Percentiles rank a stretch among this genome's conserved stretches.
phyloP scores from a whole-genome alignment of 148 eudicot genomes.

The Cornus controversa region DNA sequence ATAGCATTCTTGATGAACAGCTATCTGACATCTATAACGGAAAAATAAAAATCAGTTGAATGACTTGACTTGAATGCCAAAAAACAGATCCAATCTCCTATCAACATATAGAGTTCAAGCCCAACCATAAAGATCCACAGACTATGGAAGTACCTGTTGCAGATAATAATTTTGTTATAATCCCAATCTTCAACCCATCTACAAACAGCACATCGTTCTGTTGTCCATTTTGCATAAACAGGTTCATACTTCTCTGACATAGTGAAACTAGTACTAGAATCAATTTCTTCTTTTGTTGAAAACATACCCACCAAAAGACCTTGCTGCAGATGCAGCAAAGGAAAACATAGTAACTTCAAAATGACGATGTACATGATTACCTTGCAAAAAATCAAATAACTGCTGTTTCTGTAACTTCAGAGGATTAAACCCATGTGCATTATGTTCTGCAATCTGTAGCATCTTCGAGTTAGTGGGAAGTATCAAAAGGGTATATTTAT shows the following conservation, averaged over 20 bases:
- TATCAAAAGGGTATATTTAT: neutral
- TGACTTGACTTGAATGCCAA: neutral
- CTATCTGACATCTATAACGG: slow-evolving; percentile 87
- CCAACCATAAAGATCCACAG: neutral
- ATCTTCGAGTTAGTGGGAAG: slow-evolving; percentile 2
- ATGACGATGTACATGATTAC: slow-evolving; percentile 25
- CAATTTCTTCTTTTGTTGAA: neutral
- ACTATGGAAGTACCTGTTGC: slow-evolving; percentile 65
- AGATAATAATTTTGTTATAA: slow-evolving; percentile 81
- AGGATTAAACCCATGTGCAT: slow-evolving; percentile 36
- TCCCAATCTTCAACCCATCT: slow-evolving; percentile 98
- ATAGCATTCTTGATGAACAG: slow-evolving; percentile 97
- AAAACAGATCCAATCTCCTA: neutral
- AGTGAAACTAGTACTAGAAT: slow-evolving; percentile 11
- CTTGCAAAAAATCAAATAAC: slow-evolving; percentile 61
- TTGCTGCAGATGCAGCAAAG: neutral
- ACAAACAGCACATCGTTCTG: slow-evolving; percentile 95
- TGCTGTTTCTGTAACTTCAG: slow-evolving; percentile 53
- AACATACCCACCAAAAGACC: neutral
- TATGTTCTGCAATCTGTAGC: slow-evolving; percentile 60
- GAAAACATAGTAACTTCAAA: neutral
- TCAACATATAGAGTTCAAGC: neutral
- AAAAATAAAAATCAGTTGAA: neutral
- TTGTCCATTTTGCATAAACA: slow-evolving; percentile 81
- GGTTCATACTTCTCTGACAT: slow-evolving; percentile 70